Percentiles rank a stretch among this genome's conserved stretches.
phyloP scores from a whole-genome alignment of 495 filamentous ascomycete genomes.

The Penicillium salamii region DNA sequence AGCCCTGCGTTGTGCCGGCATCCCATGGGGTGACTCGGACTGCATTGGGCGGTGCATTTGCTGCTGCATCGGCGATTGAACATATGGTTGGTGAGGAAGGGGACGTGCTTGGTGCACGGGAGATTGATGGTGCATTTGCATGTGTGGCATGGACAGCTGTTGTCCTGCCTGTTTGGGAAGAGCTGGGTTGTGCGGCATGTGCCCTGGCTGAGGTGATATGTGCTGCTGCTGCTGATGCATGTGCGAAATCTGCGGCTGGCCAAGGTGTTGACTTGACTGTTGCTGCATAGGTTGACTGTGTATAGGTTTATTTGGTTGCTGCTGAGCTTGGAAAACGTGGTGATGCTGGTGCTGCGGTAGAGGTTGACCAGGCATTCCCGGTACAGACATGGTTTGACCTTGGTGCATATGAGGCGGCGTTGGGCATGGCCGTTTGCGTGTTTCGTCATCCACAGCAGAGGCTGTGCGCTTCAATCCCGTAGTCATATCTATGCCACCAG shows the following conservation, averaged over 20 bases:
- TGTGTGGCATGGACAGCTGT: constrained; percentile 20
- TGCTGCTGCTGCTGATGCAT: constrained; percentile 21
- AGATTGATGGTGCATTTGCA: constrained; percentile 28
- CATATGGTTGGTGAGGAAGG: constrained; percentile 15
- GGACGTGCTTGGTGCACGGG: constrained; percentile 15
- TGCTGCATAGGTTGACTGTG: constrained; percentile 10
- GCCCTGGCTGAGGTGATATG: constrained; percentile 9
- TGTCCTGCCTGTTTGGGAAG: constrained; percentile 18
- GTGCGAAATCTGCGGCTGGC: constrained; percentile 7
- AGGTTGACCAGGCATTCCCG: neutral
- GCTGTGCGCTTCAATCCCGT: constrained; percentile 25
- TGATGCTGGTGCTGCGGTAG: constrained; percentile 3
- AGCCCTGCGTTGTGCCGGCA: constrained; percentile 5
- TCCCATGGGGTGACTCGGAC: constrained; percentile 11
- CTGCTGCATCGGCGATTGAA: constrained; percentile 24
- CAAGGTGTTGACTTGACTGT: constrained; percentile 12
- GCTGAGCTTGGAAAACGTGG: constrained; percentile 3
- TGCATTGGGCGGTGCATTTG: constrained; percentile 17
- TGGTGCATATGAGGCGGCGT: constrained; percentile 26
- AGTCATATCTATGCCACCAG: constrained; percentile 20
- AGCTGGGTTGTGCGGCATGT: constrained; percentile 9
- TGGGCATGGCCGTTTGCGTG: constrained; percentile 31
- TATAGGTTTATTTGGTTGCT: neutral
- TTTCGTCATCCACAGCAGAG: constrained; percentile 26
- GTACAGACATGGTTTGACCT: constrained; percentile 1